Base-by-base conservation (phyloP, 306 rosid species). In the Quillaja saponaria region DNA sequence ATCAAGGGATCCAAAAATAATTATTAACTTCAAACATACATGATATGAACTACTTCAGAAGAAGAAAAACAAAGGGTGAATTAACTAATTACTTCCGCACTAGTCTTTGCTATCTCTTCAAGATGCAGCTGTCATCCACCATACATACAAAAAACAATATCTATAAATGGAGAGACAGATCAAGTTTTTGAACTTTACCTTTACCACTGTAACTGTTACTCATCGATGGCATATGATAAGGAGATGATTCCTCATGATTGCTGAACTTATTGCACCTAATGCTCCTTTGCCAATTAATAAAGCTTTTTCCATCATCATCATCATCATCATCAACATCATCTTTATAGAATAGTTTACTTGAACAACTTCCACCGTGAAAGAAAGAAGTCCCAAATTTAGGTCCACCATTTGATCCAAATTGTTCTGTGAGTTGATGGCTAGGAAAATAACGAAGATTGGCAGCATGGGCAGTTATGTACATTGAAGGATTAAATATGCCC, bases 111-210 rank as follows among this genome's bases (percentile, higher is more conserved):
- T 25, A n/a, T n/a, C 31, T 25, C 31, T 25, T 25, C 31, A 25
- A 25, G 4, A 25, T 25, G 31, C 31, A 25, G 31, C 4, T 25
- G 4, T 4, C 31, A 25, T 25, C 4, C 31, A 25, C 31, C 31
- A 25, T 25, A 25, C 31, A 25, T 25, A 25, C 31, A 25, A 25
- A 2, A 25, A 2, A n/a, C 31, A 25, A 2, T 4, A 25, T 68
- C 82, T 86, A 86, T 68, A 90, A 71, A 73, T 76, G 92, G 49
- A 87, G 96, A 69, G 94, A 87, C 64, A 90, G 83, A 68, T 90
- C 94, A 78, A 90, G 90, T 34, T 73, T 83, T 46, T 78, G 79
- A 38, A 83, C 84, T 17, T 55, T 71, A 19, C 72, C 80, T 72
- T 73, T 68, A 14, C 59, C 68, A 14, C 59, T 69, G 70, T 64